Percentiles rank a stretch among this genome's conserved stretches.
Conservation (phyloP, 192 early-diverging fungal species). For the Oehlia diaphana region DNA sequence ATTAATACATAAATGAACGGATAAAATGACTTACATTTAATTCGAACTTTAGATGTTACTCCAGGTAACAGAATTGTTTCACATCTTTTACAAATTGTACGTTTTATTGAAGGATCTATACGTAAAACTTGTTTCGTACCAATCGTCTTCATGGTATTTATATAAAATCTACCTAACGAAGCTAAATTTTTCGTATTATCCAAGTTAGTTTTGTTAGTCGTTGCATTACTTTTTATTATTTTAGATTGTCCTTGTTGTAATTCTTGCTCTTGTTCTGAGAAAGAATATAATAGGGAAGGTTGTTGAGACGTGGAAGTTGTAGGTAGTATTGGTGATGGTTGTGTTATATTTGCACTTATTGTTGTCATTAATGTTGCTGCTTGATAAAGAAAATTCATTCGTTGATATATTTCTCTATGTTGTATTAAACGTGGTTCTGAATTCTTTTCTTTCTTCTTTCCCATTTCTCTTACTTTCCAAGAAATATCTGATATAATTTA, state of each 20-base stretch:
- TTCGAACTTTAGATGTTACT: slow-evolving; percentile 21
- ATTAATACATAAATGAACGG: neutral
- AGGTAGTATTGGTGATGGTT: neutral
- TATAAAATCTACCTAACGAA: slow-evolving; percentile 23
- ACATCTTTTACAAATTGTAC: slow-evolving; percentile 22
- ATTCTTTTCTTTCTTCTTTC: slow-evolving; percentile 34
- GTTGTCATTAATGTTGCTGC: slow-evolving; percentile 61
- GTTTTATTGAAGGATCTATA: slow-evolving; percentile 30
- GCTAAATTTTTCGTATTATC: slow-evolving; percentile 3
- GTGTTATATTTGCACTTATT: slow-evolving; percentile 16
- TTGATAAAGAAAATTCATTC: slow-evolving; percentile 68
- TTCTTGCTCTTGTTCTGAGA: neutral
- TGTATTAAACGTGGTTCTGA: slow-evolving; percentile 37
- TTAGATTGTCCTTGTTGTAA: neutral
- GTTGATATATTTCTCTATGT: slow-evolving; percentile 57
- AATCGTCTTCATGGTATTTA: slow-evolving; percentile 27
- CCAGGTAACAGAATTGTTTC: slow-evolving; percentile 27
- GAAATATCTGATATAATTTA: no score
- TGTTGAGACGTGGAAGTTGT: neutral
- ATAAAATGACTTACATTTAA: slow-evolving; percentile 28
- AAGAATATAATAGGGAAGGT: neutral
- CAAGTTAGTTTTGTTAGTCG: slow-evolving; percentile 10
- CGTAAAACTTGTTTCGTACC: slow-evolving; percentile 30
- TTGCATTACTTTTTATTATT: neutral
- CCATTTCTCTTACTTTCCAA: neutral